Base-by-base conservation (phyloP, 2,329 filamentous ascomycete genomes). In the Xylariaceae sp. region DNA sequence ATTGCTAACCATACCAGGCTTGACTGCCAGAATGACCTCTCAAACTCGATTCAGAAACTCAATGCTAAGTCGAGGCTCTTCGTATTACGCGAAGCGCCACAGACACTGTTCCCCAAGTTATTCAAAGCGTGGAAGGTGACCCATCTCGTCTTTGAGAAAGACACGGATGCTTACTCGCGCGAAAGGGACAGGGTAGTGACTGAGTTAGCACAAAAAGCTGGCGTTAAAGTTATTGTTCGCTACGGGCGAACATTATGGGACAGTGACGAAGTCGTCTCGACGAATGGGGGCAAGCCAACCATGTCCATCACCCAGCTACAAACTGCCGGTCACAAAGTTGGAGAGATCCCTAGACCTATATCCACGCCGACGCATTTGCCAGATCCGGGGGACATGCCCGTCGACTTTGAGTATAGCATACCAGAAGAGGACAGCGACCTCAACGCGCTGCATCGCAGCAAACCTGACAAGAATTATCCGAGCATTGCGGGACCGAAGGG, bases 101-200 rank as follows among this genome's bases (percentile, higher is more conserved):
- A 89, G 67, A 90, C 85, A 0, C 71, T 91, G 1, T 78, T 92
- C 2, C 85, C 86, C 1, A 90, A 90, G 71, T 75, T 92, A 1
- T 89, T 91, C 78, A 84, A 85, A 64, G 81, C 82, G 18, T 93
- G 89, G 89, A 81, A 82, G 1, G 84, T 90, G 21, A 89, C 88
- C 0, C 89, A 92, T 72, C 73, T 92, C 4, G 89, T 91, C 0
- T 92, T 91, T 64, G 89, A 93, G 69, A 89, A 88, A 66, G 89
- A 92, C 65, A 90, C 88, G 0, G 89, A 93, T 74, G 79, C 86
- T 0, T 92, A 92, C 72, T 88, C 79, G 3, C 79, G 82, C 16
- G 80, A 85, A 41, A 75, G 89, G 48, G 89, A 93, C 70, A 77
- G 77, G 1, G 73, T 76, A 18, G 80, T 93, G 10, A 72, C 79